Evolutionary conservation across 805 yeast species (phyloP), one percentile per base, ranked within the genome.

Genomic region (Teunomyces tritomae): DNA sequence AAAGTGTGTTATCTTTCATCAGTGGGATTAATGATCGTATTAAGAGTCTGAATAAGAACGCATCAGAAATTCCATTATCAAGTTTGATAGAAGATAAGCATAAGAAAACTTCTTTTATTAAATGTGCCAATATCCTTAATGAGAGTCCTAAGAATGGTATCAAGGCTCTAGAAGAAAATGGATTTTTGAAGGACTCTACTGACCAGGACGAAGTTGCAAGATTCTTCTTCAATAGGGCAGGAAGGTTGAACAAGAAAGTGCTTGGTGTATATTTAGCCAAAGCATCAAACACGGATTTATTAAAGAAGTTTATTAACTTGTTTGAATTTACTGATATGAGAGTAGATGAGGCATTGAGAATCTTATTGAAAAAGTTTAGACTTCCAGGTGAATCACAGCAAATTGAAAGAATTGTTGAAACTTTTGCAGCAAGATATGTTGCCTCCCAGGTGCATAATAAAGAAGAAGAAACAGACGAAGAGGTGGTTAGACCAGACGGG

Each of bases 331-430:
- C 74, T 32, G 85, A 80, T 14, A 71, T 87, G 56, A 76, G 99
- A 59, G 92, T 95, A 2, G 99, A 94, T 65, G 97, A 92, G 65
- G 97, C 97, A 0, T 72, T 94, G 45, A 78, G 99, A 58, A 76
- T 87, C 47, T 65, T 94, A 50, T 73, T 95, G 55, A 86, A 87
- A 48, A 80, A 87, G 16, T 92, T 94, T 62, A 80, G 99, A 64
- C 75, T 94, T 43, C 98, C 98, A 1, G 99, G 99, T 50, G 99
- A 94, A 68, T 87, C 97, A 0, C 98, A 90, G 61, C 97, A 89
- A 64, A 94, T 94, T 62, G 99, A 94, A 64, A 78, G 97, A 58
- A 81, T 92, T 11, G 85, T 94, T 27, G 97, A 92, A 58, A 74
- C 82, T 5, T 94, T 94, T 66, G 90, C 96, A 2, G 84, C 82